Percentiles rank a stretch among this genome's conserved stretches.
These are phyloP conservation scores for Calamus simplicifolius DNA, from an alignment of 176 grass and related monocot genomes.

Conservation along the genomic window DNA sequence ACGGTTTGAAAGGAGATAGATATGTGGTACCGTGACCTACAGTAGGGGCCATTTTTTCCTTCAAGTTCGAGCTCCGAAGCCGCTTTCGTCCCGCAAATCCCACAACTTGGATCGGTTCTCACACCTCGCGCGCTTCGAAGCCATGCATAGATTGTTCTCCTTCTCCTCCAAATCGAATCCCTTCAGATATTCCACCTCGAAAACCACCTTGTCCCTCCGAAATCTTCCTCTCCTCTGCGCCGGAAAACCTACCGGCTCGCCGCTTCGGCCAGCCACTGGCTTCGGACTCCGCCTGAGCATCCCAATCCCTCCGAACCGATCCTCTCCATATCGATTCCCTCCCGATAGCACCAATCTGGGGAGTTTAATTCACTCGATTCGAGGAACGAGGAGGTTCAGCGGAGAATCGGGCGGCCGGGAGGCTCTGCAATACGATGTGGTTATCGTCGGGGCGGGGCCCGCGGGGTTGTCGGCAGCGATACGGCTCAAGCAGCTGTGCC, in stretches of 20 bases:
- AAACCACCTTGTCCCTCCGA: too few relatives aligned
- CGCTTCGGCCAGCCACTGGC: not conserved
- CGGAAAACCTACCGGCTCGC: not conserved
- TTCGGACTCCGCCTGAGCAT: not conserved
- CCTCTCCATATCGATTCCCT: not conserved
- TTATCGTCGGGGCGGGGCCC: constrained; percentile 82
- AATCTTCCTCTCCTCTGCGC: not conserved
- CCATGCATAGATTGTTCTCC: not conserved
- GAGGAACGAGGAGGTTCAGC: constrained; percentile 27
- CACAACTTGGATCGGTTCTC: too few relatives aligned
- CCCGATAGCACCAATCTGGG: not conserved
- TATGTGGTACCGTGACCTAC: too few relatives aligned
- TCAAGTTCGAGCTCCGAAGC: too few relatives aligned
- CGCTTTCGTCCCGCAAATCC: too few relatives aligned
- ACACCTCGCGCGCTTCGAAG: too few relatives aligned
- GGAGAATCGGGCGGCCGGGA: constrained; percentile 28
- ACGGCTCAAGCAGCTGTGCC: constrained; percentile 92
- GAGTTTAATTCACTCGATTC: not conserved
- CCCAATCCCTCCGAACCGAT: not conserved
- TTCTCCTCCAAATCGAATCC: not conserved
- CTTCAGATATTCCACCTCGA: not conserved
- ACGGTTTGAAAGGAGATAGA: too few relatives aligned
- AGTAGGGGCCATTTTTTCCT: too few relatives aligned
- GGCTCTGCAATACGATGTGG: constrained; percentile 77
- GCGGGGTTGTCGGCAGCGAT: constrained; percentile 80